Conservation (phyloP, 1,284 basidiomycete genomes). For the Mycosarcoma mackinlayi region DNA sequence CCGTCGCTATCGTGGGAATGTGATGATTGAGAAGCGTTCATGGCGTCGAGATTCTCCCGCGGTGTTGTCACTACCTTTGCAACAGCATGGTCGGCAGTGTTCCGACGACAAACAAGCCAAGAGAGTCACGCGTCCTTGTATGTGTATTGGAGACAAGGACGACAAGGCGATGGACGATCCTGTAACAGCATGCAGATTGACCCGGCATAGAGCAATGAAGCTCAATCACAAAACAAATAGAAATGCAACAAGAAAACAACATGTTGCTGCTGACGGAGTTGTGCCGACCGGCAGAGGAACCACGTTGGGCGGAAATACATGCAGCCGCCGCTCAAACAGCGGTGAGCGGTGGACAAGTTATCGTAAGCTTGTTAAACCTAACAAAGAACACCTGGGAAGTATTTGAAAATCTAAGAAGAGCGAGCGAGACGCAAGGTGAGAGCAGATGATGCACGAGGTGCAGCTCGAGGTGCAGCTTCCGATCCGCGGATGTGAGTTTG, state of each 20-base stretch:
- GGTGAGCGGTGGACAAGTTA: not conserved
- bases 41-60: not conserved
- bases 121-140: too few species aligned
- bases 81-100: not conserved
- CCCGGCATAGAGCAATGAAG: not conserved
- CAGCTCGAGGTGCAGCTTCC: slow-evolving; percentile 22
- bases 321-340: not conserved
- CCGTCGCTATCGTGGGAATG: not conserved
- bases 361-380: too few species aligned
- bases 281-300: slow-evolving; percentile 9
- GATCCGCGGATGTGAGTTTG: slow-evolving; percentile 28
- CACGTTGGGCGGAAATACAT: not conserved
- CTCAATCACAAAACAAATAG: not conserved
- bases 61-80: slow-evolving; percentile 4
- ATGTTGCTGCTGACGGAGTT: not conserved
- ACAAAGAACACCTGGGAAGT: too few species aligned
- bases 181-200: not conserved
- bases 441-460: slow-evolving; percentile 12
- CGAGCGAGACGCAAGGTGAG: too few species aligned
- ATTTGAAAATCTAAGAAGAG: too few species aligned
- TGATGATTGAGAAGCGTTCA: slow-evolving; percentile 9
- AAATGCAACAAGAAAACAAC: not conserved
- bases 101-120: too few species aligned
- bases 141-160: too few species aligned
- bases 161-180: too few species aligned